Evolutionary conservation across 768 basidiomycete species (phyloP), one percentile per base, ranked within the genome.

Genomic region (Calocera viscosa): DNA sequence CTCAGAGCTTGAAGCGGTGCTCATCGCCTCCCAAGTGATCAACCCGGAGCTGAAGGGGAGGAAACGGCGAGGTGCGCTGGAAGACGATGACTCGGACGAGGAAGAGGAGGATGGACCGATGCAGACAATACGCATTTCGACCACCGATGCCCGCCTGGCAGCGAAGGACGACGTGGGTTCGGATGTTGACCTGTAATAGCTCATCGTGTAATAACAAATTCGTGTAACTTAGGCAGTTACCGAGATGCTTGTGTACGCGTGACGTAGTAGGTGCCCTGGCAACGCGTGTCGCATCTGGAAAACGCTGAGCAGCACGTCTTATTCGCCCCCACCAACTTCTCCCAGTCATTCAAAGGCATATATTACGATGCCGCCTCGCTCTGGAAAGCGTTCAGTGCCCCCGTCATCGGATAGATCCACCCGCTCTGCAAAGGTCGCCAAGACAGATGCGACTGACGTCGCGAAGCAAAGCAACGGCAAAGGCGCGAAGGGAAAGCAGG

Each of bases 151-250:
- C 35, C 69, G 71, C 22, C 40, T 79, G 84, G 68, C 78, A 76
- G 14, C 71, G 75, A 79, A 81, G 68, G 84, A 87, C 69, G 83
- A 82, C 41, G 85, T 81, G 41, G 84, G 87, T 71, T 89, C 88
- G 34, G 92, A 92, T 74, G 85, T 84, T 34, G 85, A 86, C 65
- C 89, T 94, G 73, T 90, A 91, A n/a, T n/a, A n/a, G n/a, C n/a
- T n/a, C n/a, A n/a, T n/a, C n/a, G n/a, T n/a, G n/a, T n/a, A n/a
- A n/a, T n/a, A n/a, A n/a, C n/a, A n/a, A n/a, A n/a, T n/a, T n/a
- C n/a, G n/a, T n/a, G n/a, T n/a, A n/a, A n/a, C n/a, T n/a, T n/a
- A n/a, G n/a, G n/a, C n/a, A n/a, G n/a, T n/a, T n/a, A n/a, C n/a
- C n/a, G n/a, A n/a, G n/a, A n/a, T n/a, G n/a, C n/a, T n/a, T n/a